A percentile compares a stretch with the other conserved stretches of the same genome.
Evolutionary conservation across 2,329 filamentous ascomycete species (phyloP).

Genomic region (Beauveria sp.): DNA sequence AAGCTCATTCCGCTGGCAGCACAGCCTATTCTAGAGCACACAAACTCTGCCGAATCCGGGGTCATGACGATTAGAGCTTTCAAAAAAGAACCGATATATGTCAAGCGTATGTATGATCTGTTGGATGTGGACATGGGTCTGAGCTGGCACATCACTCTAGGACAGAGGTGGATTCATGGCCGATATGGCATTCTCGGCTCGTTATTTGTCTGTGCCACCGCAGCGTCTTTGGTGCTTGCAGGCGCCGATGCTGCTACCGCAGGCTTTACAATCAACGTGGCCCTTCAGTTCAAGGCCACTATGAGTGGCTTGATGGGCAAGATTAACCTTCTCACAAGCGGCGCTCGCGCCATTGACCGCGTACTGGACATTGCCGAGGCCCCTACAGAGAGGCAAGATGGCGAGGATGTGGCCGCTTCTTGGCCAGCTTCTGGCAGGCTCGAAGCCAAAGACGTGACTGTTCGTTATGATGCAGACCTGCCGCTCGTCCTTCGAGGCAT

Average conservation of each 20-base stretch:
- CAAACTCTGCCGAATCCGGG: conserved; percentile 3
- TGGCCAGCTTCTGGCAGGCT: conserved; percentile 8
- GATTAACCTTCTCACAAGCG: neutral
- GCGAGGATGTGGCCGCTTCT: neutral
- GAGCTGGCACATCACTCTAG: conserved; percentile 5
- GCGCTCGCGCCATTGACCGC: neutral
- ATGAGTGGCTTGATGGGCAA: conserved; percentile 4
- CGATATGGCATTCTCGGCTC: conserved; percentile 10
- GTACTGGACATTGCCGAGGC: neutral
- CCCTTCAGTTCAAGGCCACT: conserved; percentile 5
- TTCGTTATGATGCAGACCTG: neutral
- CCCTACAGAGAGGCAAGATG: neutral
- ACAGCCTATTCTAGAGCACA: conserved; percentile 11
- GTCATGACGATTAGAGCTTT: conserved; percentile 12
- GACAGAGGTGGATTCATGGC: conserved; percentile 2
- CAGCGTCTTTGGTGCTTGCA: neutral
- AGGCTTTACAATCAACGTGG: conserved; percentile 10
- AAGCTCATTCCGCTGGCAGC: neutral
- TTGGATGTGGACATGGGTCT: neutral
- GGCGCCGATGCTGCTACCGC: neutral
- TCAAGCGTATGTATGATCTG: conserved; percentile 7
- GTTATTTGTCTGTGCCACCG: conserved; percentile 2
- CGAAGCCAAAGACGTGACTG: neutral
- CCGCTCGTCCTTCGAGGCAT: neutral
- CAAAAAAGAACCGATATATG: neutral